These are phyloP conservation scores for Anacardium occidentale DNA, from an alignment of 345 rosid genomes.

Conservation along the genomic window DNA sequence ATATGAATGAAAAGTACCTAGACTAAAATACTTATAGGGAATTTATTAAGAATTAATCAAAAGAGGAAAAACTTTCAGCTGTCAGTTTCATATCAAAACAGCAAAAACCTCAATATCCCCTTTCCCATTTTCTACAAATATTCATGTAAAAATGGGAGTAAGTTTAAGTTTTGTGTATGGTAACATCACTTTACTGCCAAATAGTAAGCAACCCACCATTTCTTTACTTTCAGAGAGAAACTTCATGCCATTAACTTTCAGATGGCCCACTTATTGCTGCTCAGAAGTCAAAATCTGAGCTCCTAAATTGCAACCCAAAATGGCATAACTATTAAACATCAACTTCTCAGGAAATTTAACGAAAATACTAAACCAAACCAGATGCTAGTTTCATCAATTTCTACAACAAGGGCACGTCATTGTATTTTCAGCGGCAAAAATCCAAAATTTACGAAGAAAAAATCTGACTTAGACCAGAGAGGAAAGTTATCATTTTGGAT, in stretches of 20 bases:
- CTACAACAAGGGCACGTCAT: not conserved
- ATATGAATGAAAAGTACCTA: not conserved
- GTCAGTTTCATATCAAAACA: not conserved
- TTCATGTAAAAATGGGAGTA: not conserved
- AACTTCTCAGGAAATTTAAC: not conserved
- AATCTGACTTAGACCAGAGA: not conserved
- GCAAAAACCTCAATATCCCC: constrained; percentile 5
- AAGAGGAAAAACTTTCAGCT: not conserved
- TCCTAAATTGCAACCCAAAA: not conserved
- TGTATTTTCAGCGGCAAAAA: not conserved
- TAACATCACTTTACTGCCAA: not conserved
- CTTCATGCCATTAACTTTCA: not conserved
- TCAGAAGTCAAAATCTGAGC: not conserved
- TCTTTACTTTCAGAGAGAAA: constrained; percentile 7
- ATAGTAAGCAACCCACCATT: not conserved
- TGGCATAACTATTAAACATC: not conserved
- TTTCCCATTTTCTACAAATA: not conserved
- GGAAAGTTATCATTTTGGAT: not conserved
- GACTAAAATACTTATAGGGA: not conserved
- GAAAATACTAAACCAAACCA: not conserved
- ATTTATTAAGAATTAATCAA: not conserved
- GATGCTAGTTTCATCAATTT: constrained; percentile 13
- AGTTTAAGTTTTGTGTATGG: not conserved
- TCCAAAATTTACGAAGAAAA: not conserved
- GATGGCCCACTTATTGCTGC: constrained; percentile 1